Evolutionary conservation across 1,284 basidiomycete genomes (phyloP).

Genomic region (Tetrapyrgos nigripes): DNA sequence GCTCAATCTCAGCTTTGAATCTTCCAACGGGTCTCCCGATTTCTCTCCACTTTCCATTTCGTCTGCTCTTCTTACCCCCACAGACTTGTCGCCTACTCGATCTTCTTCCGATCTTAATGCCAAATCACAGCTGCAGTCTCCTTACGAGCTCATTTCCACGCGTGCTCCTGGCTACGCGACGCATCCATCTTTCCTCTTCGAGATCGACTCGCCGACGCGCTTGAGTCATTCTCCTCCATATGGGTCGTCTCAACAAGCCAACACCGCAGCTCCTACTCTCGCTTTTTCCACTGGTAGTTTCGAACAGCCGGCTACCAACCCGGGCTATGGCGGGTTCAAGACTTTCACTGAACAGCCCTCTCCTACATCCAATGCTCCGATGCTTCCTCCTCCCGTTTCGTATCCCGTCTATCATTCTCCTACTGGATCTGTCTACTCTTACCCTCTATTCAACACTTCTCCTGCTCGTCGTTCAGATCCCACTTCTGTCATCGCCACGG

Average conservation of each 20-base stretch:
- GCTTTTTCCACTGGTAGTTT: neutral
- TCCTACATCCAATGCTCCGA: conserved; percentile 13
- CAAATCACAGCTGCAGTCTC: conserved; percentile 19
- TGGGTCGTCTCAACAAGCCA: conserved; percentile 3
- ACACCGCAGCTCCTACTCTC: conserved; percentile 3
- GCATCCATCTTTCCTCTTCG: conserved; percentile 17
- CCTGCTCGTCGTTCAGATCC: conserved; percentile 3
- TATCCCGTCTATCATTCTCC: conserved; percentile 16
- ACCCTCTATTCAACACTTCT: neutral
- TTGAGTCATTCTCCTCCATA: conserved; percentile 11
- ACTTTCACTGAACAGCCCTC: conserved; percentile 5
- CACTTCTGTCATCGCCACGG: neutral
- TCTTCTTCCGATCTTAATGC: conserved; percentile 13
- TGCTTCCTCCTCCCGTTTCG: conserved; percentile 6
- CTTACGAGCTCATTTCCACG: conserved; percentile 15
- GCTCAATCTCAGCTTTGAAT: conserved; percentile 48
- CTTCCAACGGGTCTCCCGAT: conserved; percentile 51
- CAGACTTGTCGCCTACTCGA: conserved; percentile 26
- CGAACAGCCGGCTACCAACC: neutral
- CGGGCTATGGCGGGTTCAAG: neutral
- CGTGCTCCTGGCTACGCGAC: conserved; percentile 9
- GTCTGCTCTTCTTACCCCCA: conserved; percentile 32
- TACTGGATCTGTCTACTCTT: conserved; percentile 7
- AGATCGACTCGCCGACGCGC: conserved; percentile 22
- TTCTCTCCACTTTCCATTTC: conserved; percentile 31